phyloP scores from a whole-genome alignment of 2,329 filamentous ascomycete genomes.

The Mycosphaerella arachidis region DNA sequence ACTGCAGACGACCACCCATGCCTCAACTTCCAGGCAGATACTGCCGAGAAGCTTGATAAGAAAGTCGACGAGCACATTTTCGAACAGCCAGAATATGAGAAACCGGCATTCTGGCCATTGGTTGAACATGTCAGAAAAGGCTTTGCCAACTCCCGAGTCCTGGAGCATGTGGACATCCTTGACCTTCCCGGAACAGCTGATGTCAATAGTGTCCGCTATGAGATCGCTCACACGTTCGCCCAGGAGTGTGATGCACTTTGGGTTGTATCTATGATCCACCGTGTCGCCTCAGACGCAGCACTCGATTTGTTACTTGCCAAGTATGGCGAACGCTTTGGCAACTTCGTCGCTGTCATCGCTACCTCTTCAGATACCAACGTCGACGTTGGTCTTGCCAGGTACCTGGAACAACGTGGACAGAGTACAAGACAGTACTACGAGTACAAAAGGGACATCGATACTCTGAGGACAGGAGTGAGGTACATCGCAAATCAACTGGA shows the following conservation, averaged over 20 bases:
- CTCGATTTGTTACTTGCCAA: slow-evolving; percentile 15
- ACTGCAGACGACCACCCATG: neutral
- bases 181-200: slow-evolving; percentile 29
- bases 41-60: slow-evolving; percentile 9
- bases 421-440: slow-evolving; percentile 6
- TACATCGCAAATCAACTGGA: slow-evolving; percentile 1
- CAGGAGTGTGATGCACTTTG: slow-evolving; percentile 22
- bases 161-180: slow-evolving; percentile 19
- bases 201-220: slow-evolving; percentile 19
- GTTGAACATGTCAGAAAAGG: slow-evolving; percentile 22
- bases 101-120: slow-evolving; percentile 23
- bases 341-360: slow-evolving; percentile 19
- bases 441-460: slow-evolving; percentile 5
- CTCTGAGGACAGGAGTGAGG: neutral
- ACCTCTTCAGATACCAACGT: slow-evolving; percentile 21
- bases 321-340: slow-evolving; percentile 20
- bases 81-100: slow-evolving; percentile 1
- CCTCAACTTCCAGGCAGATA: slow-evolving; percentile 13
- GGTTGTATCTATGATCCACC: slow-evolving; percentile 17
- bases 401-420: slow-evolving; percentile 8
- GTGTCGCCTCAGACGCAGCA: slow-evolving; percentile 16
- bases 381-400: slow-evolving; percentile 9
- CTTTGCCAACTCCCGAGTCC: slow-evolving; percentile 14
- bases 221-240: slow-evolving; percentile 17
- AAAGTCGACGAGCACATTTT: slow-evolving; percentile 17